These are phyloP conservation scores for Yarrowia sp. DNA, from an alignment of 805 yeast species.

Conservation along the genomic window DNA sequence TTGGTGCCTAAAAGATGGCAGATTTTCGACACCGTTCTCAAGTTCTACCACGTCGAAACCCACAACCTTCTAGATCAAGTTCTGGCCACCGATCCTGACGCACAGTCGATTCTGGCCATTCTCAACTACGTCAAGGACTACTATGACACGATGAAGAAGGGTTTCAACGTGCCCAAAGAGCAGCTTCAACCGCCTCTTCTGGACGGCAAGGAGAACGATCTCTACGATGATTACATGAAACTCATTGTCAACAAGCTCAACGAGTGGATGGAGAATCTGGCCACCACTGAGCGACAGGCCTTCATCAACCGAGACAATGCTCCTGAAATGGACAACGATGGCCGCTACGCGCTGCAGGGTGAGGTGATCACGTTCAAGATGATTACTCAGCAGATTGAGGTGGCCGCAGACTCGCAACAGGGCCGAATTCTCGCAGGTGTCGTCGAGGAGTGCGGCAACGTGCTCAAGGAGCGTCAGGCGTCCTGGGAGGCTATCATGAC, in stretches of 20 bases:
- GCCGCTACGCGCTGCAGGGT: conserved; percentile 71
- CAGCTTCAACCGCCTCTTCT: conserved; percentile 64
- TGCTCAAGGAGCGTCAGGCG: conserved; percentile 66
- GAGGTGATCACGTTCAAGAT: conserved; percentile 79
- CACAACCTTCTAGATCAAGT: conserved; percentile 69
- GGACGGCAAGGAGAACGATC: conserved; percentile 71
- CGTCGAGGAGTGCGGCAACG: conserved; percentile 68
- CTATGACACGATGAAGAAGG: conserved; percentile 58
- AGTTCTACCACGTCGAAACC: conserved; percentile 70
- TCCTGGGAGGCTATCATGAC: conserved; percentile 66
- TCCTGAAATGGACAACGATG: conserved; percentile 75
- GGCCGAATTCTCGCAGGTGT: conserved; percentile 81
- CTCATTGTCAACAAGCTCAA: conserved; percentile 75
- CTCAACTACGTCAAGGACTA: conserved; percentile 79
- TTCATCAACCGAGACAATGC: conserved; percentile 72
- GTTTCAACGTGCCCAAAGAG: conserved; percentile 58
- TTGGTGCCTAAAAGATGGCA: conserved; percentile 80
- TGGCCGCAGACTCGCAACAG: conserved; percentile 83
- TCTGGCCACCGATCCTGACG: conserved; percentile 76
- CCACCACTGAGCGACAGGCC: conserved; percentile 67
- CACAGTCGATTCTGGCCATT: conserved; percentile 73
- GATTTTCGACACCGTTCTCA: conserved; percentile 65
- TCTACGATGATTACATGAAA: conserved; percentile 78
- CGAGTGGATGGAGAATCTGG: conserved; percentile 82
- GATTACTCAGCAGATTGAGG: conserved; percentile 88